Percentiles rank a stretch among this genome's conserved stretches.
These are phyloP conservation scores for Vicia faba DNA, from an alignment of 306 rosid genomes.

Conservation along the genomic window DNA sequence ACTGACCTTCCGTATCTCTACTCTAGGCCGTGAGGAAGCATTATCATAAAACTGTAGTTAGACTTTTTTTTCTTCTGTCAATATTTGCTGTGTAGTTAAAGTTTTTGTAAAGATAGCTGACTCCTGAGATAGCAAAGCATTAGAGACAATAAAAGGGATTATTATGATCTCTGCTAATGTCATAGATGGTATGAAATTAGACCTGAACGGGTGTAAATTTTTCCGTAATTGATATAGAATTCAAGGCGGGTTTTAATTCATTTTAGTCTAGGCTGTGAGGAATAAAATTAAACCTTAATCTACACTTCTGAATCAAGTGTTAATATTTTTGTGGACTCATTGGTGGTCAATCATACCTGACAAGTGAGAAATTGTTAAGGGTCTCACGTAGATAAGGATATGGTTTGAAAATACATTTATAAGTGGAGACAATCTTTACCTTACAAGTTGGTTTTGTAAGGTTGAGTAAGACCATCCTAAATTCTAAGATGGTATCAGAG, in stretches of 20 bases:
- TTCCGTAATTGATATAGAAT: not conserved
- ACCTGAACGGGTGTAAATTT: not conserved
- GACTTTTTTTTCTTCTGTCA: conserved; percentile 29
- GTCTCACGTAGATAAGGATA: too few species aligned
- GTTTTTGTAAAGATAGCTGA: conserved; percentile 1
- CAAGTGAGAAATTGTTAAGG: too few species aligned
- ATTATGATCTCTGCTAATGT: conserved; percentile 15
- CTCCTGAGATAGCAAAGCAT: conserved; percentile 16
- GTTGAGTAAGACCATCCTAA: too few species aligned
- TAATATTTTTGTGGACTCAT: not conserved
- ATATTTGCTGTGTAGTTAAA: conserved; percentile 24
- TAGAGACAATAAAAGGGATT: not conserved
- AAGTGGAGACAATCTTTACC: too few species aligned
- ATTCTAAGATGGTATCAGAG: too few species aligned
- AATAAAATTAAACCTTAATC: conserved; percentile 15
- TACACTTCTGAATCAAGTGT: conserved; percentile 4
- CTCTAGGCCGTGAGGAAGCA: conserved; percentile 26
- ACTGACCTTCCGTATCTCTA: conserved; percentile 36
- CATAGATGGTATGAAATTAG: conserved; percentile 9
- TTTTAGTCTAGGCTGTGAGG: conserved; percentile 5
- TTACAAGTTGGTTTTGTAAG: too few species aligned
- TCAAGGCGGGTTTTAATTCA: conserved; percentile 17
- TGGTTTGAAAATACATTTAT: too few species aligned
- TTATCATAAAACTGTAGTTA: conserved; percentile 19
- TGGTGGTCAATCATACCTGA: not conserved